phyloP scores from a whole-genome alignment of 352 stramenopile species.

The Phytophthora melonis region DNA sequence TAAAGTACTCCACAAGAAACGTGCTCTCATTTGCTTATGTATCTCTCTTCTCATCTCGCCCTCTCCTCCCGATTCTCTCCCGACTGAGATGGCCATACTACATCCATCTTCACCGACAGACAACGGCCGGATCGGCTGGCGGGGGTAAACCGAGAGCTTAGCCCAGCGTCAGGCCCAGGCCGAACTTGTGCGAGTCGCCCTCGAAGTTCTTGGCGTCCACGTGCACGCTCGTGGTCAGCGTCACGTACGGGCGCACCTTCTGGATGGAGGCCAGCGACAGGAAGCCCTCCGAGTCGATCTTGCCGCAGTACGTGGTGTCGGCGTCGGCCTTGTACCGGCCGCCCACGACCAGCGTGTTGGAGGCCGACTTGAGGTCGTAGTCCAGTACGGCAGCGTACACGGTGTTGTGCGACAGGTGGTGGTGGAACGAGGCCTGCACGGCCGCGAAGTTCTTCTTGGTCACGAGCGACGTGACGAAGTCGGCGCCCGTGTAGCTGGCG shows the following conservation, averaged over 20 bases:
- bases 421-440: slow-evolving; percentile 84
- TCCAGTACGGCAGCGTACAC: slow-evolving; percentile 83
- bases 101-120: slow-evolving; percentile 18
- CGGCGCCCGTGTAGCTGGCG: slow-evolving; percentile 68
- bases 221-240: slow-evolving; percentile 80
- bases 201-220: slow-evolving; percentile 91
- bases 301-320: slow-evolving; percentile 84
- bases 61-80: slow-evolving; percentile 26
- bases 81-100: slow-evolving; percentile 16
- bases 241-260: slow-evolving; percentile 79
- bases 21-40: slow-evolving; percentile 49
- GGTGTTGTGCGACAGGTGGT: slow-evolving; percentile 80
- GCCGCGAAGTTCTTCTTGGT: slow-evolving; percentile 88
- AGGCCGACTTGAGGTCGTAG: slow-evolving; percentile 87
- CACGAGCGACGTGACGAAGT: slow-evolving; percentile 77
- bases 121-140: slow-evolving; percentile 20
- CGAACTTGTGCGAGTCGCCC: slow-evolving; percentile 88
- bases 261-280: slow-evolving; percentile 81
- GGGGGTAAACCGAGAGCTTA: slow-evolving; percentile 49
- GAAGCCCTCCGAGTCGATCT: slow-evolving; percentile 87
- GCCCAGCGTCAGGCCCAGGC: slow-evolving; percentile 77
- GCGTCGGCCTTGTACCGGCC: slow-evolving; percentile 79
- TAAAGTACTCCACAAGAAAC: slow-evolving; percentile 47
- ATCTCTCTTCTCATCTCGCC: slow-evolving; percentile 32
- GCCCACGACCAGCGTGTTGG: slow-evolving; percentile 82